phyloP scores from a whole-genome alignment of 1,139 yeast species.

The Candida smagusa region DNA sequence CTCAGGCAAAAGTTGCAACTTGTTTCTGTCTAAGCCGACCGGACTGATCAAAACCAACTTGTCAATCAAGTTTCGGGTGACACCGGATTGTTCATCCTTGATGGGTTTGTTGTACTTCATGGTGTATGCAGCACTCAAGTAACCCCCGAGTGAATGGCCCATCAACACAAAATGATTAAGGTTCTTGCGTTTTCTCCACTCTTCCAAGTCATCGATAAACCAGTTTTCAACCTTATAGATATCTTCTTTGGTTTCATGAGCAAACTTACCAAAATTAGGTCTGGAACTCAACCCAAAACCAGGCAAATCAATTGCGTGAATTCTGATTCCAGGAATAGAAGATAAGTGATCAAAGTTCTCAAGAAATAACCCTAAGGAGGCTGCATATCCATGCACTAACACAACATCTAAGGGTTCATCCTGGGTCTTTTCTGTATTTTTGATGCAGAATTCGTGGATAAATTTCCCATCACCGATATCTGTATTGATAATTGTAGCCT shows the following conservation, averaged over 20 bases:
- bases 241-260: constrained; percentile 26
- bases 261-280: constrained; percentile 36
- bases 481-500: constrained; percentile 48
- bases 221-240: constrained; percentile 58
- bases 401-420: constrained; percentile 31
- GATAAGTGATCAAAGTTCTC: constrained; percentile 40
- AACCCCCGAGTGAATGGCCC: constrained; percentile 95
- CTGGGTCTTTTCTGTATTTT: constrained; percentile 25
- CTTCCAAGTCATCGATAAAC: constrained; percentile 79
- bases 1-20: neutral
- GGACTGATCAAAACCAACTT: constrained; percentile 45
- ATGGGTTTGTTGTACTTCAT: constrained; percentile 47
- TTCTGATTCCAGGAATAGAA: constrained; percentile 38
- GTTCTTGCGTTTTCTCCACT: constrained; percentile 65
- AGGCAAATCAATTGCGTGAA: constrained; percentile 44
- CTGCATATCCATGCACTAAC: constrained; percentile 47
- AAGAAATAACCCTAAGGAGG: constrained; percentile 43
- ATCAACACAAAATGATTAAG: constrained; percentile 64
- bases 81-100: constrained; percentile 12
- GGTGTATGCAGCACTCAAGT: constrained; percentile 75
- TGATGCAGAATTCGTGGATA: constrained; percentile 58
- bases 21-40: constrained; percentile 42
- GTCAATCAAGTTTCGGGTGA: constrained; percentile 24
- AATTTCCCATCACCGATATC: constrained; percentile 21
- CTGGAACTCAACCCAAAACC: constrained; percentile 47